Evolutionary conservation across 2,329 filamentous ascomycete species (phyloP).

Genomic region (Fusarium papillatum): DNA sequence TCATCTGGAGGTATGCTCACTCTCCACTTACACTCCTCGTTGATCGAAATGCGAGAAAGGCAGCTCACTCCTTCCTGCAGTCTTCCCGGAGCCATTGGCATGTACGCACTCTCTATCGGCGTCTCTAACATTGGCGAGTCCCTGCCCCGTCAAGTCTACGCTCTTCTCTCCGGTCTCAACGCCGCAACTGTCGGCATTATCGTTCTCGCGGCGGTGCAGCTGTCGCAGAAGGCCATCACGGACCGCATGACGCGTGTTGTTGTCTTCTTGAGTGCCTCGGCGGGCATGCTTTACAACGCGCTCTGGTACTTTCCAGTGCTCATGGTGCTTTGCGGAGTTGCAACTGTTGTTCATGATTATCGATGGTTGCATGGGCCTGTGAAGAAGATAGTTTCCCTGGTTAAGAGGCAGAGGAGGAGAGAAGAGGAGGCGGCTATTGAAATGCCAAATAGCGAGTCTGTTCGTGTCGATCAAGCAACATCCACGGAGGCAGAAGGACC

Average conservation of each 20-base stretch:
- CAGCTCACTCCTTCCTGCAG: constrained; percentile 41
- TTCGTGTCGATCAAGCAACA: not conserved
- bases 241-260: constrained; percentile 73
- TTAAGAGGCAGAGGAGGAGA: not conserved
- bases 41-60: not conserved
- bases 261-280: constrained; percentile 73
- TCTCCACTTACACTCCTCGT: too few species aligned
- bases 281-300: constrained; percentile 78
- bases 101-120: constrained; percentile 77
- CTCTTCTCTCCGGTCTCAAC: constrained; percentile 79
- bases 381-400: constrained; percentile 1
- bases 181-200: constrained; percentile 80
- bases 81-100: constrained; percentile 77
- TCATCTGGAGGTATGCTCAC: constrained; percentile 70
- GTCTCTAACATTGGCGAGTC: constrained; percentile 70
- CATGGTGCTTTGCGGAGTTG: constrained; percentile 67
- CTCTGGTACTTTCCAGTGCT: constrained; percentile 82
- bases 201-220: constrained; percentile 76
- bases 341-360: constrained; percentile 69
- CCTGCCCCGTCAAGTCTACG: constrained; percentile 74
- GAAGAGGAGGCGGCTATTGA: constrained; percentile 21
- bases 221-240: constrained; percentile 77
- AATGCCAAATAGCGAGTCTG: constrained; percentile 3
- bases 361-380: constrained; percentile 59
- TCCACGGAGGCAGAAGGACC: not conserved